Conservation (phyloP, 768 basidiomycete species). For the Rhizopogon rudus region DNA sequence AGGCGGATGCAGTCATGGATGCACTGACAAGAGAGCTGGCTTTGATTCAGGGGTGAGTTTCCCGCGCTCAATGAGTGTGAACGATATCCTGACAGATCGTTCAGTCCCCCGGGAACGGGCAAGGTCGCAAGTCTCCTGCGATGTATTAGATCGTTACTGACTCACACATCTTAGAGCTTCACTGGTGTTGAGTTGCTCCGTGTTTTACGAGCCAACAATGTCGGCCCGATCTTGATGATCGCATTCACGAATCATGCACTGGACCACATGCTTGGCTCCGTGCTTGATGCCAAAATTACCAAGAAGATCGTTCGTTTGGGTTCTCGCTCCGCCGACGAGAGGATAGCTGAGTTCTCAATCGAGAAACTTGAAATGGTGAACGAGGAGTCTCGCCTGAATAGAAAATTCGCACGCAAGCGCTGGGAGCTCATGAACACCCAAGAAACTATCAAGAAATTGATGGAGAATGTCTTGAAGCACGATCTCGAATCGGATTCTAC, state of each 20-base stretch:
- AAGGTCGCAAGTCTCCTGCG: conserved; percentile 39
- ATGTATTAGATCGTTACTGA: background rate
- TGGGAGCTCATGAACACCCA: conserved; percentile 40
- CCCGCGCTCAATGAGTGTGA: background rate
- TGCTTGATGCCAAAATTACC: conserved; percentile 64
- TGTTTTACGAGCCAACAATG: conserved; percentile 48
- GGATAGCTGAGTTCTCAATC: conserved; percentile 56
- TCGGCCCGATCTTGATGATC: conserved; percentile 51
- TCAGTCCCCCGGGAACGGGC: conserved; percentile 74
- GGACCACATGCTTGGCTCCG: conserved; percentile 62
- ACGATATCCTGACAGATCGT: background rate
- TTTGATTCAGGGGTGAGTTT: conserved; percentile 65
- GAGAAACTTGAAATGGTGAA: conserved; percentile 49
- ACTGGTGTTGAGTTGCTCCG: conserved; percentile 68
- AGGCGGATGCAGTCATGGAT: conserved; percentile 64
- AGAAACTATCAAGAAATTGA: conserved; percentile 39
- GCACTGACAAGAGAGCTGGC: conserved; percentile 54
- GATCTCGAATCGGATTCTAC: conserved; percentile 28
- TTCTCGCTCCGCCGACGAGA: conserved; percentile 54
- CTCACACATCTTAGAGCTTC: conserved; percentile 41
- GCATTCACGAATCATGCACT: conserved; percentile 79
- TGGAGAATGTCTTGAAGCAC: conserved; percentile 35
- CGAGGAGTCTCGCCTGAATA: conserved; percentile 36
- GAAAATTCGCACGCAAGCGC: conserved; percentile 28
- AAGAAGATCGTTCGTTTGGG: conserved; percentile 64